Evolutionary conservation across 2,329 filamentous ascomycete species (phyloP), one percentile per base, ranked within the genome.

Genomic region (Lecanicillium sp.): DNA sequence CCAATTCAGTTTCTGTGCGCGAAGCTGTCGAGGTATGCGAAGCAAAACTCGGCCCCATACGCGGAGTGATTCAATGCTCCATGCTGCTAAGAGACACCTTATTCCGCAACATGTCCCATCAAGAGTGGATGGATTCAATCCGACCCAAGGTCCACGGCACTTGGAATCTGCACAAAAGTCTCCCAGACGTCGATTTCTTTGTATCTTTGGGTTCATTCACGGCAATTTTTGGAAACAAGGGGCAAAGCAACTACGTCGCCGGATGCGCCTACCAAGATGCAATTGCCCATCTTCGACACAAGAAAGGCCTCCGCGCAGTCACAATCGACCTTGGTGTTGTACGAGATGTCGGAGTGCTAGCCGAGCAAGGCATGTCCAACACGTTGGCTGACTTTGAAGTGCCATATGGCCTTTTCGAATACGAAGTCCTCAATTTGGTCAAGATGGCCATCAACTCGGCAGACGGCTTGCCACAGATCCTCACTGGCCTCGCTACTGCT

Each of bases 171-270:
- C 58, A 66, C 37, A 38, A 57, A 5, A 43, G 49, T 11, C 46
- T 59, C 3, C 19, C 42, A 7, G 30, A 45, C 4, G 45, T 60
- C 1, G 58, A 62, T 41, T 64, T 68, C 43, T 62, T 66, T 46
- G 13, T 31, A 41, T 66, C 54, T 69, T 71, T 31, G 29, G 9
- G 62, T 5, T 68, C 59, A 22, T 56, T 63, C 8, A 58, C 61
- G 0, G 66, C 65, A 17, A 51, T 71, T 6, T 64, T 68, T 27
- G 70, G 70, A 28, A 70, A 70, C 41, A 59, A 60, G 9, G 67
- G 67, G 2, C 70, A 74, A 42, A 59, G 65, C 5, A 70, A 69
- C 45, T 74, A 73, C 43, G 62, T 65, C 3, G 68, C 67, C 1
- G 67, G 60, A 12, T 65, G 68, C 45, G 51, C 52, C 28, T 66